Evolutionary conservation across 2,329 filamentous ascomycete genomes (phyloP), one percentile per base, ranked within the genome.

Genomic region (Fusarium burgessii): DNA sequence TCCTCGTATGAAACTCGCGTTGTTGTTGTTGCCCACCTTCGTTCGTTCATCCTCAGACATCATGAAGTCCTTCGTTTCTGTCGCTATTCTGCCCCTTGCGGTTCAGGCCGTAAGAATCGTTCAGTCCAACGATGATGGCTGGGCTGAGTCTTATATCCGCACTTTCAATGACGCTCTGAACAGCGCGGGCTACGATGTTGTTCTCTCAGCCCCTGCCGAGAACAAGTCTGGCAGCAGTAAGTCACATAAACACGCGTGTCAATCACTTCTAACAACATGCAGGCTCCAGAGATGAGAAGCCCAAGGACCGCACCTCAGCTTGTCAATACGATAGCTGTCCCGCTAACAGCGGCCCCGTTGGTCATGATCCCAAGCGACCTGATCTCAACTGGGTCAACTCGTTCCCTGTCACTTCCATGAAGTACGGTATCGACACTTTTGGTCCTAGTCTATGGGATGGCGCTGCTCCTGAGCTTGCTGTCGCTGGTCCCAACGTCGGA

Each of bases 311-410:
- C 47, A 83, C 77, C 5, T 63, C 80, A 0, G 77, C 88, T 1
- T 93, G 91, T 76, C 80, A 91, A 66, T 92, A 87, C 79, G 76
- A 87, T 76, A 90, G 86, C 75, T 93, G 91, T 75, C 83, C 88
- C 0, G 80, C 84, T 13, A 83, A 84, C 71, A 88, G 85, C 73
- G 85, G 87, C 3, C 81, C 89, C 3, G 82, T 84, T 18, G 91
- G 91, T 41, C 78, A 80, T 71, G 91, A 93, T 74, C 58, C 74
- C 18, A 76, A 76, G 35, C 74, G 74, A 5, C 71, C 74, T 38
- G 85, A 87, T 8, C 84, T 92, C 47, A 91, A 92, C 83, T 93
- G 91, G 84, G 91, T 93, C 63, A 93, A 93, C 82, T 90, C 89
- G 1, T 92, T 83, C 79, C 90, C 91, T 0, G 88, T 89, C 4